Evolutionary conservation across 2,329 filamentous ascomycete genomes (phyloP).

Genomic region (Penicillium sp.): DNA sequence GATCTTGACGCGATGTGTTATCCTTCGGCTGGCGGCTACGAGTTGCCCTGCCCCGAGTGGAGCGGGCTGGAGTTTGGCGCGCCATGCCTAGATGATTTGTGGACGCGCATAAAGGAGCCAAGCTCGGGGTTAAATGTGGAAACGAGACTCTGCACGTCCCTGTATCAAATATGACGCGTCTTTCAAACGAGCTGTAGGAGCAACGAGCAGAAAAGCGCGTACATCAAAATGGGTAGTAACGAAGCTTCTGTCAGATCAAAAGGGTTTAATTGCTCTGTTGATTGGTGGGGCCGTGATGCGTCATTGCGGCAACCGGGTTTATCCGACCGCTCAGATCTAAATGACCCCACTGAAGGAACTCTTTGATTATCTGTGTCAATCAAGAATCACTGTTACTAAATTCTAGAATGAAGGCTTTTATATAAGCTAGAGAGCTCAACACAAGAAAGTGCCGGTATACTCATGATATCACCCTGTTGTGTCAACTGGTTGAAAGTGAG

Average conservation of each 20-base stretch:
- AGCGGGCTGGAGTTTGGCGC: constrained; percentile 19
- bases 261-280: constrained; percentile 8
- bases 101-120: constrained; percentile 12
- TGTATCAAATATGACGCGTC: background rate
- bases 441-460: too few species aligned
- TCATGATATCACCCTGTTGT: too few species aligned
- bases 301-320: constrained; percentile 14
- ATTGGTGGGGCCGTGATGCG: constrained; percentile 14
- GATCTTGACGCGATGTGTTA: constrained; percentile 21
- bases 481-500: too few species aligned
- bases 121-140: background rate
- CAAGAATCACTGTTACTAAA: too few species aligned
- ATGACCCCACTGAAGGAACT: background rate
- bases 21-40: constrained; percentile 10
- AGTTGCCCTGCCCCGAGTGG: constrained; percentile 13
- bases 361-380: background rate
- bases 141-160: constrained; percentile 2
- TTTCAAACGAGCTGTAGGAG: background rate
- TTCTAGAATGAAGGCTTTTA: too few species aligned
- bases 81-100: constrained; percentile 14
- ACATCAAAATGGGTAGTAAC: background rate
- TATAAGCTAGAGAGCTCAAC: too few species aligned
- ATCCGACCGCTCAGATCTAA: constrained; percentile 1
- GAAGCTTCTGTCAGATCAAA: background rate
- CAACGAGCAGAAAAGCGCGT: background rate